Conservation (phyloP, 164 flowering plant species). For the Buxus sempervirens region DNA sequence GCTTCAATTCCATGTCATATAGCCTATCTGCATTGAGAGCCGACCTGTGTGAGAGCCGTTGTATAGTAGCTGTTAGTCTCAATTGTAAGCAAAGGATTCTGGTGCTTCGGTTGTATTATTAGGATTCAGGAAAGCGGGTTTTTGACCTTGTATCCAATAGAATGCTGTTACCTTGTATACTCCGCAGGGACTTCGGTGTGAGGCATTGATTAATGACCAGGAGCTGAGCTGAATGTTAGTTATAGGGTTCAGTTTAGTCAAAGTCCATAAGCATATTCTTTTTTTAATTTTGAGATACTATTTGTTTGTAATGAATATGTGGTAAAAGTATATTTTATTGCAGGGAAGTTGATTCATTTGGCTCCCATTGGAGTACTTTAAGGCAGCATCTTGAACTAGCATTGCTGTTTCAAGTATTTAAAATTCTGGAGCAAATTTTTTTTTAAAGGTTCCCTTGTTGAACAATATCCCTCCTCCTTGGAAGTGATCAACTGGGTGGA, state of each 20-base stretch:
- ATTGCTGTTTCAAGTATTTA: no score
- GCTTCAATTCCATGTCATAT: constrained; percentile 1
- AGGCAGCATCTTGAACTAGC: no score
- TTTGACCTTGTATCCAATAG: constrained; percentile 5
- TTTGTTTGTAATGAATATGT: not conserved
- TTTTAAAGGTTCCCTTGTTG: no score
- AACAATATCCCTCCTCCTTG: no score
- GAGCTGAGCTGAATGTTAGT: constrained; percentile 24
- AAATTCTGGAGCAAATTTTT: no score
- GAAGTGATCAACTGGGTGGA: no score
- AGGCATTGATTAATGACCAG: constrained; percentile 10
- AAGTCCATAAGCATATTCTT: constrained; percentile 11
- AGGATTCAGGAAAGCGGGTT: constrained; percentile 13
- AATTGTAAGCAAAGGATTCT: constrained; percentile 14
- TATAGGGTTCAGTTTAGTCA: constrained; percentile 29
- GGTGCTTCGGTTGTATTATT: constrained; percentile 25
- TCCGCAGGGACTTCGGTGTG: not conserved
- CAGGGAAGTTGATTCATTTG: not conserved
- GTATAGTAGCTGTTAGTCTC: constrained; percentile 26
- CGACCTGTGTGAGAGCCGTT: constrained; percentile 19
- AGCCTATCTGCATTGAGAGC: constrained; percentile 8
- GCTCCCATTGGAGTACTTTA: not conserved
- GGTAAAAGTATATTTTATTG: not conserved
- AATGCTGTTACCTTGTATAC: constrained; percentile 6
- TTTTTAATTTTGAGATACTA: no score